Evolutionary conservation across 179 eudicot genomes (phyloP).

Genomic region (Corrigiola litoralis): DNA sequence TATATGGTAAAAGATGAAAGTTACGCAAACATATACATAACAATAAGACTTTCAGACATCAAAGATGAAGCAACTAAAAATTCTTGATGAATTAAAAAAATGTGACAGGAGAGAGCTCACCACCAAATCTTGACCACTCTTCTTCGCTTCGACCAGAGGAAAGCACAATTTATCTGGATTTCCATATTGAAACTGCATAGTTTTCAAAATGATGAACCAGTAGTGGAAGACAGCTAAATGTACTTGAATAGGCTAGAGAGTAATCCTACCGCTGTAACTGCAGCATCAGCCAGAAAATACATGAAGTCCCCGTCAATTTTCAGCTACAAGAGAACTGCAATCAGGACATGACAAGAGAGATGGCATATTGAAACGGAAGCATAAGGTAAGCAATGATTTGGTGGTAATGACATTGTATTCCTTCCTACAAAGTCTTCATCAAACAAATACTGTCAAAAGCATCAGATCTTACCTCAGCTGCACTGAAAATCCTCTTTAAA

Average conservation of each 20-base stretch:
- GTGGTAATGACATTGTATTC: not conserved
- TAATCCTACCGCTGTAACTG: constrained; percentile 66
- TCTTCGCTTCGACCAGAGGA: constrained; percentile 80
- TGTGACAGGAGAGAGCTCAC: constrained; percentile 45
- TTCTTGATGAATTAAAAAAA: not conserved
- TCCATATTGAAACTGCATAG: constrained; percentile 88
- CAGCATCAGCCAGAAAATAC: constrained; percentile 93
- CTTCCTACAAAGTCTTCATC: not conserved
- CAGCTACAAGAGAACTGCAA: constrained; percentile 43
- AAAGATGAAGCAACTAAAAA: not conserved
- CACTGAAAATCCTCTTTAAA: constrained; percentile 65
- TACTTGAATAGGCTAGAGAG: not conserved
- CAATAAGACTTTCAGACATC: too few species aligned
- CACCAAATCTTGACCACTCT: constrained; percentile 67
- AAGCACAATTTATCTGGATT: constrained; percentile 78
- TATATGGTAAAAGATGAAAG: too few species aligned
- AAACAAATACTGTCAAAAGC: not conserved
- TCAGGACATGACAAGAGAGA: not conserved
- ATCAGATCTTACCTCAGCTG: constrained; percentile 50
- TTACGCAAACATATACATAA: too few species aligned
- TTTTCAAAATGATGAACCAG: constrained; percentile 11
- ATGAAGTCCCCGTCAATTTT: constrained; percentile 77
- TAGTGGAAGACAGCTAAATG: constrained; percentile 6
- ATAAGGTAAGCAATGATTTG: not conserved
- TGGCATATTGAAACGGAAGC: not conserved